Evolutionary conservation across 352 stramenopile genomes (phyloP), one percentile per base, ranked within the genome.

Genomic region (Pythium insidiosum): DNA sequence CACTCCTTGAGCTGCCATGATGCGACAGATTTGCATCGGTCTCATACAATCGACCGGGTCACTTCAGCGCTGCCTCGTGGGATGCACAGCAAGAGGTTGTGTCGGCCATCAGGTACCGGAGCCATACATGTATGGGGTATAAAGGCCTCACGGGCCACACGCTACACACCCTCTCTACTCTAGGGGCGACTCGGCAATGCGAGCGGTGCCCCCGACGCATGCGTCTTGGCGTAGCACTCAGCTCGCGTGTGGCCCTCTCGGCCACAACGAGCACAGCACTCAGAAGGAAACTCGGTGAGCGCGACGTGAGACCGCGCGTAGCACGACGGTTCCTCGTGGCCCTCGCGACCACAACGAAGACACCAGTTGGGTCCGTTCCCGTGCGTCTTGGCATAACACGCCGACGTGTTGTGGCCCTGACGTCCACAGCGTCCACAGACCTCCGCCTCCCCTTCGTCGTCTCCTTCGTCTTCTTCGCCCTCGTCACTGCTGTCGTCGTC

Each of bases 301-400:
- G 43, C 43, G 13, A 25, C 41, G 29, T 47, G 41, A 29, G 41
- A 47, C 38, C 41, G 41, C 41, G 44, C 44, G 34, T 51, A 51
- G 35, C 44, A 51, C 29, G 44, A 51, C 9, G 35, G 34, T n/a
- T 43, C 33, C 20, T 43, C 23, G 34, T 51, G 34, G 44, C 44
- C 44, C 35, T 51, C 44, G 26, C 44, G 44, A 22, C 44, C 44
- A 38, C 44, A 51, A 31, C 34, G 44, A 13, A 55, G 47, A 43
- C 47, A 55, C 39, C 38, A 44, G 38, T 48, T 48, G 15, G 40
- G 19, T 38, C 38, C 47, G 18, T 35, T 39, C 15, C 16, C 38
- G 35, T 55, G 47, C 11, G 38, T 47, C 47, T 54, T 41, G n/a
- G 47, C 47, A 29, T 47, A 54, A 41, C 47, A 54, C 23, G 43